Evolutionary conservation across 768 basidiomycete genomes (phyloP).

Genomic region (Cystoderma amianthinum): DNA sequence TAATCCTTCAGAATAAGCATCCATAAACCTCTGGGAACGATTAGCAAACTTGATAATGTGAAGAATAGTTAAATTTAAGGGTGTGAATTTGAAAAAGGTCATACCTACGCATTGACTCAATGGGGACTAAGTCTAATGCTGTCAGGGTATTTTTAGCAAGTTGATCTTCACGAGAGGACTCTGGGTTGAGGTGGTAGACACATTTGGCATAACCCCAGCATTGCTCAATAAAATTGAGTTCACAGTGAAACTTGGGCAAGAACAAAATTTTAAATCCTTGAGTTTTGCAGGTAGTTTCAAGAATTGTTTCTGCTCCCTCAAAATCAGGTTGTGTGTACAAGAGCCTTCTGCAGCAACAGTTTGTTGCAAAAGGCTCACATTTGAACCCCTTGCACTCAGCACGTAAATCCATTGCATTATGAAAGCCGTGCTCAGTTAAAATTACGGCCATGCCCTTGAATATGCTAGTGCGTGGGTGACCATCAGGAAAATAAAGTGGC

Average conservation of each 20-base stretch:
- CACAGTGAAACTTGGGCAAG: constrained; percentile 3
- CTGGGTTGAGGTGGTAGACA: background rate
- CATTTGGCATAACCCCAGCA: constrained; percentile 3
- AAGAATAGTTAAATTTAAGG: no score
- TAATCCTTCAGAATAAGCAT: constrained; percentile 7
- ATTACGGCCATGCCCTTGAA: no score
- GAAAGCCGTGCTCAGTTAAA: no score
- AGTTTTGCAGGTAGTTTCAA: constrained; percentile 18
- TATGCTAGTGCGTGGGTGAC: constrained; percentile 9
- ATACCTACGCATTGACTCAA: background rate
- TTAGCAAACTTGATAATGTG: constrained; percentile 6
- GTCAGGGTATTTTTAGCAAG: background rate
- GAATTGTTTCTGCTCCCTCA: constrained; percentile 17
- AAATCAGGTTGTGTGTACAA: constrained; percentile 39
- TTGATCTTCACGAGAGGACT: background rate
- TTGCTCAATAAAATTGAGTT: constrained; percentile 3
- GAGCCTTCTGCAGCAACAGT: no score
- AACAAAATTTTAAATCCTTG: constrained; percentile 10
- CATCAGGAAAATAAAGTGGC: constrained; percentile 21
- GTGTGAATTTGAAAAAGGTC: no score
- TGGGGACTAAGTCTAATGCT: background rate
- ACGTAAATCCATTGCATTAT: no score
- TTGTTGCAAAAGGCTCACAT: no score
- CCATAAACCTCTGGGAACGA: constrained; percentile 4
- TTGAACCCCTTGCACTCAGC: no score